Base-by-base conservation (phyloP, 2,329 filamentous ascomycete species). In the Penicillium sp. region DNA sequence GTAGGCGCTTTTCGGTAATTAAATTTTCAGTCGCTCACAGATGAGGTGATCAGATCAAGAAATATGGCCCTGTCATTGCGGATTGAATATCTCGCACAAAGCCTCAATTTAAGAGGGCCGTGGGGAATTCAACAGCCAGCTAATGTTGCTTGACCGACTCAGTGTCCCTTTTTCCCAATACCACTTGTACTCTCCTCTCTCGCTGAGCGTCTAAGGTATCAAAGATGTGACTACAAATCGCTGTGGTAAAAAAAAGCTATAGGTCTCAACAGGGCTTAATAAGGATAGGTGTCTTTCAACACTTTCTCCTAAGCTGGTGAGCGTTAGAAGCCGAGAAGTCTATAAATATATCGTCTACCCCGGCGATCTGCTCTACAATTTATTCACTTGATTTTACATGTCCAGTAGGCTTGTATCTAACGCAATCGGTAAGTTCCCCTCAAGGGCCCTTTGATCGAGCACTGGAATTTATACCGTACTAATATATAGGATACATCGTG, bases 311-410 rank as follows among this genome's bases (percentile, higher is more conserved):
- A 10, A 40, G 46, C 47, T 17, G 17, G 4, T 28, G 9, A 5
- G 4, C 26, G 17, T 17, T 1, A 28, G 22, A 6, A 35, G n/a
- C 47, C 28, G 17, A 33, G 37, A 42, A 41, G 17, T 4, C 37
- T 50, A 50, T 41, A 41, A 50, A 42, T 50, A 50, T 10, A 37
- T 35, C 37, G 14, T 42, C 37, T 50, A 26, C 37, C 47, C 37
- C 16, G 4, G 19, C 10, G 17, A 12, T 28, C 35, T 35, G 10
- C 19, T 42, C 37, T 35, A 42, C 12, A 6, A 50, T 42, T 17
- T 16, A 26, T 11, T 35, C 37, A 42, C 30, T n/a, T 42, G 30
- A 48, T 30, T 19, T 1, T 5, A 16, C 14, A 42, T 19, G 5
- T 50, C 30, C 5, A 50, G 48, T 3, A 42, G 17, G 47, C 47